Evolutionary conservation across 2,329 filamentous ascomycete genomes (phyloP).

Genomic region (Penicillium sp.): DNA sequence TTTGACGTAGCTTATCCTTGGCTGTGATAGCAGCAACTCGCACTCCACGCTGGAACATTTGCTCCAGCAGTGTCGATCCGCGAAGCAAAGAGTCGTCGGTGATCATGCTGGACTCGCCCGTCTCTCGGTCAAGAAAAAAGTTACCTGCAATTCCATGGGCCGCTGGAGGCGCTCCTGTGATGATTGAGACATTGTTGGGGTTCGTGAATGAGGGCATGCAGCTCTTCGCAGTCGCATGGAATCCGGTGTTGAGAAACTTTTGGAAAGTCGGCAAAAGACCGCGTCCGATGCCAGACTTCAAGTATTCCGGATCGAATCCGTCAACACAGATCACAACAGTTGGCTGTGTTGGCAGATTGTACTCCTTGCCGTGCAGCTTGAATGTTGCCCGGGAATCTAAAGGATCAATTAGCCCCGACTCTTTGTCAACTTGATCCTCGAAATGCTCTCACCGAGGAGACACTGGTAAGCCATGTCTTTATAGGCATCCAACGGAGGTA

Average conservation of each 20-base stretch:
- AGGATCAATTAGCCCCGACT: no score
- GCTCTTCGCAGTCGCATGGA: slow-evolving; percentile 36
- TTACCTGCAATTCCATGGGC: slow-evolving; percentile 42
- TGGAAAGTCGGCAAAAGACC: slow-evolving; percentile 33
- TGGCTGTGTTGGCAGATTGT: slow-evolving; percentile 25
- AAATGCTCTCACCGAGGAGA: no score
- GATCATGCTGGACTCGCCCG: slow-evolving; percentile 40
- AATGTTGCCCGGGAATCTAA: no score
- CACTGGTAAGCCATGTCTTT: no score
- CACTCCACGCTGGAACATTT: slow-evolving; percentile 35
- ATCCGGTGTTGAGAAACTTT: slow-evolving; percentile 32
- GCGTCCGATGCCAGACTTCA: slow-evolving; percentile 30
- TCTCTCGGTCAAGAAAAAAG: slow-evolving; percentile 39
- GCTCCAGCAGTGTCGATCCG: slow-evolving; percentile 39
- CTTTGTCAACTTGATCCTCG: no score
- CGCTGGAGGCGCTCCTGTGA: slow-evolving; percentile 37
- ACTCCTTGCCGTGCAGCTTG: neutral
- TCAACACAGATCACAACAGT: slow-evolving; percentile 41
- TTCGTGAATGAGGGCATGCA: slow-evolving; percentile 44
- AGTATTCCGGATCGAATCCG: slow-evolving; percentile 42
- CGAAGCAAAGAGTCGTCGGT: slow-evolving; percentile 35
- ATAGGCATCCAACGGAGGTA: no score
- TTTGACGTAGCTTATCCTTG: slow-evolving; percentile 41
- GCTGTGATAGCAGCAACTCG: slow-evolving; percentile 42
- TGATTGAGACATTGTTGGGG: slow-evolving; percentile 43